Percentiles rank a stretch among this genome's conserved stretches.
Evolutionary conservation across 148 eudicot species (phyloP).

Genomic region (Dianthus caryophyllus): DNA sequence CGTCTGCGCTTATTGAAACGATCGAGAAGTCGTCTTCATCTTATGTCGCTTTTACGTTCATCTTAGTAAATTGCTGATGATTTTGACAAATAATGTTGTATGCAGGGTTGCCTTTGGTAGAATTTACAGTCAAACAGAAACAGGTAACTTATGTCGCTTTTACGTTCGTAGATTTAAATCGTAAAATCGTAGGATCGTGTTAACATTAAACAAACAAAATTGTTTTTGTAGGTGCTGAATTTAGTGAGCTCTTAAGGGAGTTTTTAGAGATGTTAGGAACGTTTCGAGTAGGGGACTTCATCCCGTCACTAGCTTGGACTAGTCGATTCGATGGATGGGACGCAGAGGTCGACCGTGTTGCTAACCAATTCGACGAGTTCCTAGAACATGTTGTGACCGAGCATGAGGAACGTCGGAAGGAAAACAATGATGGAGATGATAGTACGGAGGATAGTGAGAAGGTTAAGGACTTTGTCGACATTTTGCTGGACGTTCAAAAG

Average conservation of each 20-base stretch:
- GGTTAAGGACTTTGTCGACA: constrained; percentile 34
- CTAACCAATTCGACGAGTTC: constrained; percentile 37
- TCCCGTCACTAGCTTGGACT: constrained; percentile 46
- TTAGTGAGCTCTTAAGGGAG: constrained; percentile 10
- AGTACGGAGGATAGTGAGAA: constrained; percentile 7
- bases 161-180: background rate
- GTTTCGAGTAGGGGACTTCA: constrained; percentile 27
- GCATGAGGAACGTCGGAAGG: constrained; percentile 19
- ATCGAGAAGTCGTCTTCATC: background rate
- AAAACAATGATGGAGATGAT: background rate
- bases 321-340: constrained; percentile 30
- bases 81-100: constrained; percentile 14
- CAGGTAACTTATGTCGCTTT: background rate
- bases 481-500: constrained; percentile 34
- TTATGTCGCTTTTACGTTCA: constrained; percentile 13
- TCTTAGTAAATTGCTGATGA: constrained; percentile 17
- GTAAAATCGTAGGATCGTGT: too few relatives aligned
- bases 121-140: constrained; percentile 6
- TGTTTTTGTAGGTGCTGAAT: background rate
- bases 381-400: constrained; percentile 33
- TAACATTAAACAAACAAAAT: background rate
- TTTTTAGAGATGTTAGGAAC: constrained; percentile 6
- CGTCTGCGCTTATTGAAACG: constrained; percentile 8
- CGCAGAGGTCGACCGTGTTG: constrained; percentile 27
- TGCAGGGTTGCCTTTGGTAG: constrained; percentile 31